Evolutionary conservation across 2,329 filamentous ascomycete species (phyloP), one percentile per base, ranked within the genome.

Genomic region (Trichoderma oligosporum): DNA sequence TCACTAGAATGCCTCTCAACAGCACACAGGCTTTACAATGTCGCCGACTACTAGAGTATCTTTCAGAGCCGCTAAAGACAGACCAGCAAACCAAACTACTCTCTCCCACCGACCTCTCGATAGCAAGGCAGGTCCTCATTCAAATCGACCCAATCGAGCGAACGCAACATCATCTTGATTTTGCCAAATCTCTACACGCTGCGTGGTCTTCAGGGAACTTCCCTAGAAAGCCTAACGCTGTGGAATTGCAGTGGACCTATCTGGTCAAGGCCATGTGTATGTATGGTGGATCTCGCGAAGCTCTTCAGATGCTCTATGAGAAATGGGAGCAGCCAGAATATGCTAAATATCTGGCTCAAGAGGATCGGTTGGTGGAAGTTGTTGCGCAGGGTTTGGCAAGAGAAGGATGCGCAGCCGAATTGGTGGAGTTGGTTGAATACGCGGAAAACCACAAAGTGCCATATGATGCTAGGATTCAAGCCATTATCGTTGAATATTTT

Each of bases 21-120:
- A 77, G 83, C 64, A 79, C 85, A 39, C 87, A 94, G 65, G 86
- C 88, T 1, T 71, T 78, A 16, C 72, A 81, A 56, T 76, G 79
- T 57, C 70, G 69, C 9, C 71, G 79, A 36, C 83, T 90, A 41
- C 80, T 89, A 58, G 72, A 79, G 20, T 82, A 90, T 67, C 74
- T 90, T n/a, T 60, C 68, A 5, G 65, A 69, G 54, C 57, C 54
- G 31, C 36, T 58, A 22, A 59, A 63, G 24, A 16, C 58, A 31
- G 64, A 67, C 6, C 63, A 67, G 42, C 66, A 68, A 7, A 65
- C 65, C 14, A 72, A 69, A 29, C 61, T 62, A 22, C 65, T 75
- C 60, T 70, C 65, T 35, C 68, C 70, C 54, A 70, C 71, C 35
- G 78, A 78, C 60, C 71, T 80, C 56, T 71, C 70, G 56, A 71